A percentile compares a stretch with the other conserved stretches of the same genome.
Evolutionary conservation across 108 stramenopile genomes (phyloP).

Genomic region (Licmophora abbreviata): DNA sequence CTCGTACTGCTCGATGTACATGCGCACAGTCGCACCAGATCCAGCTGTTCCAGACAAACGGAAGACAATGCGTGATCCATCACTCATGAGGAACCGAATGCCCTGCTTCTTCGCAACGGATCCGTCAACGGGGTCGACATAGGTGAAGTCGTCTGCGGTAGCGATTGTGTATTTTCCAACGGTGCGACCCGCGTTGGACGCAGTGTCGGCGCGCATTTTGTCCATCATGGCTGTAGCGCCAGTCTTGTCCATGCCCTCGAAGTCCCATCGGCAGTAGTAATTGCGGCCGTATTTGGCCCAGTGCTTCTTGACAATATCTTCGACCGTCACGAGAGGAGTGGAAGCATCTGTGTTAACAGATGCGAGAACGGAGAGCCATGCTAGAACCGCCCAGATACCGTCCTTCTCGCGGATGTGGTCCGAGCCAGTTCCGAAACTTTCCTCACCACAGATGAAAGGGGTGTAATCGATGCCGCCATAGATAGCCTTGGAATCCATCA

Average conservation of each 20-base stretch:
- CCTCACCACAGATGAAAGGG: conserved; percentile 99
- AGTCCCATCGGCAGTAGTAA: conserved; percentile 99
- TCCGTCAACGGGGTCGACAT: conserved; percentile 96
- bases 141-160: conserved; percentile 93
- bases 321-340: conserved; percentile 87
- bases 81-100: conserved; percentile 89
- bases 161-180: conserved; percentile 82
- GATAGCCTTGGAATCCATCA: conserved; percentile 96
- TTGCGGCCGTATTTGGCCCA: conserved; percentile 96
- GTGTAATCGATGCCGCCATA: conserved; percentile 89
- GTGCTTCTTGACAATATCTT: conserved; percentile 92
- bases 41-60: conserved; percentile 98
- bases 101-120: conserved; percentile 89
- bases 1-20: conserved; percentile 99
- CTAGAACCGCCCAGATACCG: conserved; percentile 99
- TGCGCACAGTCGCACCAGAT: conserved; percentile 97
- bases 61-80: conserved; percentile 96
- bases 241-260: conserved; percentile 89
- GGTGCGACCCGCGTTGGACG: conserved; percentile 57
- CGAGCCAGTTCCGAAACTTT: conserved; percentile 98
- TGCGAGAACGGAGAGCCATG: conserved; percentile 96
- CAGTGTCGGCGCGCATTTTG: conserved; percentile 78
- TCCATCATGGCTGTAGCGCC: conserved; percentile 90
- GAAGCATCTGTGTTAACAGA: conserved; percentile 63
- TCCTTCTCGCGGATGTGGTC: conserved; percentile 99